Evolutionary conservation across 2,329 filamentous ascomycete species (phyloP).

Genomic region (Aspergillus nomiae): DNA sequence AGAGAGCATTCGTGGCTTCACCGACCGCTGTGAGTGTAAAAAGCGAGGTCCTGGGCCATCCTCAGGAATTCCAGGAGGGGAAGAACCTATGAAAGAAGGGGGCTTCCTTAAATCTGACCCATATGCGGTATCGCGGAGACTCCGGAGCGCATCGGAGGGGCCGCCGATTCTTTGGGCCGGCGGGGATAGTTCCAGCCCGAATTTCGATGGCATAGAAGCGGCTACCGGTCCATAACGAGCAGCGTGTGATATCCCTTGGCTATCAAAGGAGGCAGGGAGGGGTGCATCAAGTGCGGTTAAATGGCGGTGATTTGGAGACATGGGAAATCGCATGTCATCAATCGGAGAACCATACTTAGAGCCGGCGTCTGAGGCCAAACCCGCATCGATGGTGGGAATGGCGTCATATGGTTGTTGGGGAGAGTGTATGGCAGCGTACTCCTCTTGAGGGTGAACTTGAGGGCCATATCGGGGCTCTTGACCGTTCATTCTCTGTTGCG

Average conservation of each 20-base stretch:
- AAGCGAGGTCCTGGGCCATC: slow-evolving; percentile 67
- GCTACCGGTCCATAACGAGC: slow-evolving; percentile 88
- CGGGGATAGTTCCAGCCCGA: slow-evolving; percentile 78
- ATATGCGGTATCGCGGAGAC: slow-evolving; percentile 67
- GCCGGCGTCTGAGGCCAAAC: slow-evolving; percentile 59
- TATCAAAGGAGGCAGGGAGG: slow-evolving; percentile 92
- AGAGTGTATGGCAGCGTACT: slow-evolving; percentile 44
- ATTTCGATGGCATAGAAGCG: slow-evolving; percentile 88
- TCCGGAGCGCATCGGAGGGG: slow-evolving; percentile 64
- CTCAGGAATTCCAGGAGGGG: slow-evolving; percentile 64
- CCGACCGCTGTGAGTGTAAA: slow-evolving; percentile 67
- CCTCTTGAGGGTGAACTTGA: slow-evolving; percentile 45
- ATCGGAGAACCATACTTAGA: slow-evolving; percentile 81
- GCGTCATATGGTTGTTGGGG: slow-evolving; percentile 48
- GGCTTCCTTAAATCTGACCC: slow-evolving; percentile 70
- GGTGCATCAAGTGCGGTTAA: slow-evolving; percentile 95
- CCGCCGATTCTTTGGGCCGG: slow-evolving; percentile 69
- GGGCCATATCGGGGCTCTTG: slow-evolving; percentile 49
- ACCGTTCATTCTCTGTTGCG: slow-evolving; percentile 59
- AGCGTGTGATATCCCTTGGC: slow-evolving; percentile 89
- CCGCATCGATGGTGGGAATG: slow-evolving; percentile 60
- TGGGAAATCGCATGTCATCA: slow-evolving; percentile 73
- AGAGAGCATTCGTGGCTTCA: slow-evolving; percentile 60
- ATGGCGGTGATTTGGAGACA: slow-evolving; percentile 71
- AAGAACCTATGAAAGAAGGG: slow-evolving; percentile 54